phyloP scores from a whole-genome alignment of 768 basidiomycete species.

The Lactarius indigo region DNA sequence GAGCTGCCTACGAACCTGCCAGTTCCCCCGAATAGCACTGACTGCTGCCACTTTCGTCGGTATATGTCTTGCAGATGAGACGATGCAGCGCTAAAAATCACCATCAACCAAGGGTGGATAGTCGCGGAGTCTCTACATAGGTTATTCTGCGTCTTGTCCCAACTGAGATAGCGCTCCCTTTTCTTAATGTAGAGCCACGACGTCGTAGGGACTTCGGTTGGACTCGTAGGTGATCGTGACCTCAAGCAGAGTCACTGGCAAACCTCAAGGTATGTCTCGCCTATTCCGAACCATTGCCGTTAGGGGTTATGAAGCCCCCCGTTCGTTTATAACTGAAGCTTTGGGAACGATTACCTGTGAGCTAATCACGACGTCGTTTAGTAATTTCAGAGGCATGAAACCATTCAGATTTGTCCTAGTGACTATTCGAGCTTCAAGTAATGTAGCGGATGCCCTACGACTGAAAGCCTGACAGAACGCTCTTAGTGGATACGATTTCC shows the following conservation, averaged over 20 bases:
- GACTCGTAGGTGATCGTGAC: slow-evolving; percentile 50
- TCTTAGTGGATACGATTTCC: slow-evolving; percentile 53
- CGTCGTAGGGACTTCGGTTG: slow-evolving; percentile 50
- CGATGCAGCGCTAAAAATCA: slow-evolving; percentile 55
- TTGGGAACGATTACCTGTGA: slow-evolving; percentile 56
- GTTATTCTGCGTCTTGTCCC: not conserved
- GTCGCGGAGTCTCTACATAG: slow-evolving; percentile 49
- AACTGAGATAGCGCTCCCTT: not conserved
- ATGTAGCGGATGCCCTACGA: no score
- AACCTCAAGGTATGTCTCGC: slow-evolving; percentile 29
- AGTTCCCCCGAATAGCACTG: not conserved
- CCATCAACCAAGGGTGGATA: no score
- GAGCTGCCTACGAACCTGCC: no score
- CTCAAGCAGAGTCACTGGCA: slow-evolving; percentile 50
- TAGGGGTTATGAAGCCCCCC: slow-evolving; percentile 44
- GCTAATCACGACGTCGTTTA: not conserved
- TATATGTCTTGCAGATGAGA: slow-evolving; percentile 31
- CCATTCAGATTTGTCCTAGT: slow-evolving; percentile 27
- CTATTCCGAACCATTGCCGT: not conserved
- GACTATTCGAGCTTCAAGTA: no score
- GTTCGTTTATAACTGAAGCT: slow-evolving; percentile 58
- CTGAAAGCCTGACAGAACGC: no score
- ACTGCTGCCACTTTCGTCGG: not conserved
- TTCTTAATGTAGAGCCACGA: slow-evolving; percentile 69
- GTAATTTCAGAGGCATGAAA: not conserved